Base-by-base conservation (phyloP, 2,329 filamentous ascomycete species). In the Fusarium equiseti region DNA sequence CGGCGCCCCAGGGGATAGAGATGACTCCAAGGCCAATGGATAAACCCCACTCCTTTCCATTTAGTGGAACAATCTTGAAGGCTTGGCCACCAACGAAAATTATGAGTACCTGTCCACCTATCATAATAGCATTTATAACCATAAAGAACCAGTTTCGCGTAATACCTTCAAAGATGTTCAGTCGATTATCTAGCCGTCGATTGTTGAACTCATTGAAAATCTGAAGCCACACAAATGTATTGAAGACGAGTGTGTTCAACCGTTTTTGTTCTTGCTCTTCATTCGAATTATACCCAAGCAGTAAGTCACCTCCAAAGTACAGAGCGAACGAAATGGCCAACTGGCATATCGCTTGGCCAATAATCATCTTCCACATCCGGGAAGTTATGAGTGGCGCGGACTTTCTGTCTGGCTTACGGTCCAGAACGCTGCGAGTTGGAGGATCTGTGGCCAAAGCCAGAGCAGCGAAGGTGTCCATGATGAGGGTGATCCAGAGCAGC, bases 121-220 rank as follows among this genome's bases (percentile, higher is more conserved):
- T 86, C 91, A 97, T 97, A 80, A 96, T 86, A 58, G 87, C 76
- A 80, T 94, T 92, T 80, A 97, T 97, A 27, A 84, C 84, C 32
- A 95, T 86, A 83, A 97, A 97, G 85, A 95, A 95, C 77, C 86
- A 89, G 78, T 97, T 97, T 73, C 86, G 87, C 20, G 87, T 86
- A 61, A 97, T 88, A 59, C 92, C 92, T 79, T 97, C 93, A 63
- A 97, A 93, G 61, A 97, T 91, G 79, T 97, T 97, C 83, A 96
- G 90, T 59, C 89, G 89, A 81, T 97, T 97, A 80, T 97, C 94
- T 18, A 97, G 87, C 18, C 88, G 87, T 29, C 89, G 85, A 75
- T 88, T 89, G 79, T 73, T 75, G 29, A 24, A 13, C 77, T 90
- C 85, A 77, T 91, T 91, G 81, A 91, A 92, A 66, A 92, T 90